A percentile compares a stretch with the other conserved stretches of the same genome.
Evolutionary conservation across 169 alveolate genomes (phyloP).

Genomic region (Plasmodium falciparum): DNA sequence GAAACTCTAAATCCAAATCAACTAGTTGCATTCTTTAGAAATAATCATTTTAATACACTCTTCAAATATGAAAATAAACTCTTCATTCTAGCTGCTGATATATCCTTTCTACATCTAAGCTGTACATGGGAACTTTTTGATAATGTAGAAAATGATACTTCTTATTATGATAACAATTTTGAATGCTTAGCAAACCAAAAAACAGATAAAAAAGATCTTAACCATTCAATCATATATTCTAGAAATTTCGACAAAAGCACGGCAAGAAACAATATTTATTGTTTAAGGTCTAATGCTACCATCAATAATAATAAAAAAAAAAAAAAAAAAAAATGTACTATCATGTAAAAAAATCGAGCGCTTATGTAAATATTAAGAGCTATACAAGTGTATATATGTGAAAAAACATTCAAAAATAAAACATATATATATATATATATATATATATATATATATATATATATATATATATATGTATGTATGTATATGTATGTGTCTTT

Average conservation of each 20-base stretch:
- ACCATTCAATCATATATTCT: slow-evolving; percentile 21
- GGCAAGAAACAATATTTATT: slow-evolving; percentile 17
- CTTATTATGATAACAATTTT: slow-evolving; percentile 70
- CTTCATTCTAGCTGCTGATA: slow-evolving; percentile 59
- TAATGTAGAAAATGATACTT: slow-evolving; percentile 72
- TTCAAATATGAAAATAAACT: slow-evolving; percentile 74
- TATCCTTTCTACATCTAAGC: slow-evolving; percentile 73
- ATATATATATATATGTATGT: background rate
- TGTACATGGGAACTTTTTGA: slow-evolving; percentile 78
- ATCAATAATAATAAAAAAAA: slow-evolving; percentile 33
- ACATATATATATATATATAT: background rate
- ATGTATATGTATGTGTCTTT: background rate
- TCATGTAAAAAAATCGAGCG: slow-evolving; percentile 19
- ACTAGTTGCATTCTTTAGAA: slow-evolving; percentile 73
- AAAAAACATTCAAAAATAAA: background rate
- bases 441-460: slow-evolving; percentile 6
- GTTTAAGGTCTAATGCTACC: slow-evolving; percentile 28
- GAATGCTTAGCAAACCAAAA: slow-evolving; percentile 37
- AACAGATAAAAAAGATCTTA: slow-evolving; percentile 11
- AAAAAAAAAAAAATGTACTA: slow-evolving; percentile 74
- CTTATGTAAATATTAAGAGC: background rate
- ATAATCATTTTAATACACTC: slow-evolving; percentile 75
- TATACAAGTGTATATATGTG: slow-evolving; percentile 4
- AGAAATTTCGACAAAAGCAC: slow-evolving; percentile 28
- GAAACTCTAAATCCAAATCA: slow-evolving; percentile 69